Conservation (phyloP, 805 yeast species). For the Zygosaccharomyces siamensis region DNA sequence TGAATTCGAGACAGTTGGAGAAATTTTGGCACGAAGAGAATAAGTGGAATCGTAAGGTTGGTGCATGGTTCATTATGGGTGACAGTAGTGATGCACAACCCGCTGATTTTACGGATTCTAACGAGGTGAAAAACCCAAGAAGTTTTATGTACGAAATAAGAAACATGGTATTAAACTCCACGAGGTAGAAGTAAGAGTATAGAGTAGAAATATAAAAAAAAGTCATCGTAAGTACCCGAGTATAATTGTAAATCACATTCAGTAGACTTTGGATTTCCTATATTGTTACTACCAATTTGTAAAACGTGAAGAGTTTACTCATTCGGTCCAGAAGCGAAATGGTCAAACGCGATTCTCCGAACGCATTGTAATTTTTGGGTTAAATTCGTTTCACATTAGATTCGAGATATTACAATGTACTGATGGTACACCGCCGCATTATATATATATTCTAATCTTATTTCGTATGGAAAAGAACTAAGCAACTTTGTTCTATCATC, state of each 20-base stretch:
- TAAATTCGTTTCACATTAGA: constrained; percentile 1
- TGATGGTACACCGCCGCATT: background rate
- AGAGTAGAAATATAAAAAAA: background rate
- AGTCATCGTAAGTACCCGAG: background rate
- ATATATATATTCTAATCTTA: background rate
- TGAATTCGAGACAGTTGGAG: constrained; percentile 24
- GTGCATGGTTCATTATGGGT: constrained; percentile 30
- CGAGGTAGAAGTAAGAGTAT: constrained; percentile 17
- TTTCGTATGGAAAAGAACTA: background rate
- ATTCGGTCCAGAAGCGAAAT: background rate
- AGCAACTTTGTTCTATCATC: background rate
- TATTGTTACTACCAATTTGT: background rate
- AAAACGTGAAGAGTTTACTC: background rate
- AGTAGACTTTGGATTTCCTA: background rate
- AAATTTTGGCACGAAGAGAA: constrained; percentile 34
- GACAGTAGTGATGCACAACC: constrained; percentile 9
- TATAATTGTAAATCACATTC: background rate
- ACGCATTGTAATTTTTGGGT: background rate
- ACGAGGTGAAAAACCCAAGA: constrained; percentile 18
- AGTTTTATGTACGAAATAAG: constrained; percentile 34
- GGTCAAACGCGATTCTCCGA: constrained; percentile 2
- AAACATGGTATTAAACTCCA: constrained; percentile 34
- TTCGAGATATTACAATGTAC: background rate
- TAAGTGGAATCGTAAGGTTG: constrained; percentile 31
- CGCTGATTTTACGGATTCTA: constrained; percentile 1